Evolutionary conservation across 208 protist species (phyloP).

Genomic region (Trichomonas tenax): DNA sequence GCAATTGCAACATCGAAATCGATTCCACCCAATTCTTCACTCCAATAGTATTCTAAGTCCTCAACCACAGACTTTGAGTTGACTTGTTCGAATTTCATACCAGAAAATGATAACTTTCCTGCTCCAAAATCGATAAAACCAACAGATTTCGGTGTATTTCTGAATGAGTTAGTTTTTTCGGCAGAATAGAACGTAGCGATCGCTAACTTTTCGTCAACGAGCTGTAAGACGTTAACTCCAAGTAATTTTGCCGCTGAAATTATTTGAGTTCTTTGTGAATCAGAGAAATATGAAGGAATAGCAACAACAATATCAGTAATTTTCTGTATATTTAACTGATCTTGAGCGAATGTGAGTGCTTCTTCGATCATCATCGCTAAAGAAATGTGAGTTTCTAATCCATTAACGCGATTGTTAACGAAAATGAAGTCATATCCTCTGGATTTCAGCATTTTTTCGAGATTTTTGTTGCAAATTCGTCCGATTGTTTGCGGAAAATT

Average conservation of each 20-base stretch:
- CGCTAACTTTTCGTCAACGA: neutral
- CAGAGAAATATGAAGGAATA: neutral
- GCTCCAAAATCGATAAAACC: neutral
- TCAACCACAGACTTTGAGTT: neutral
- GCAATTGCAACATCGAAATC: neutral
- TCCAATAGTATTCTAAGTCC: neutral
- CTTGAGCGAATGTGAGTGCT: neutral
- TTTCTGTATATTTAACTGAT: neutral
- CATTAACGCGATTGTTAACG: neutral
- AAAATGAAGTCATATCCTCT: neutral
- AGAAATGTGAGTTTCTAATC: neutral
- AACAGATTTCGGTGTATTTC: neutral
- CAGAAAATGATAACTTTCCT: neutral
- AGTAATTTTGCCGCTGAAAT: neutral
- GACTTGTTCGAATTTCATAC: neutral
- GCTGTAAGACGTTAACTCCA: neutral
- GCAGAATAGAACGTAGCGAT: neutral
- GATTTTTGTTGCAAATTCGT: neutral
- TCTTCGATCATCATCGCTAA: neutral
- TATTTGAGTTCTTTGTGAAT: neutral
- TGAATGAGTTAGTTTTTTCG: slow-evolving; percentile 1
- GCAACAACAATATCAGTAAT: neutral
- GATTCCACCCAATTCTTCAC: neutral
- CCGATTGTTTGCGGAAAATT: neutral
- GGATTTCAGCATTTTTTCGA: neutral